A percentile compares a stretch with the other conserved stretches of the same genome.
phyloP scores from a whole-genome alignment of 108 stramenopile genomes.

The Chaetoceros muelleri region DNA sequence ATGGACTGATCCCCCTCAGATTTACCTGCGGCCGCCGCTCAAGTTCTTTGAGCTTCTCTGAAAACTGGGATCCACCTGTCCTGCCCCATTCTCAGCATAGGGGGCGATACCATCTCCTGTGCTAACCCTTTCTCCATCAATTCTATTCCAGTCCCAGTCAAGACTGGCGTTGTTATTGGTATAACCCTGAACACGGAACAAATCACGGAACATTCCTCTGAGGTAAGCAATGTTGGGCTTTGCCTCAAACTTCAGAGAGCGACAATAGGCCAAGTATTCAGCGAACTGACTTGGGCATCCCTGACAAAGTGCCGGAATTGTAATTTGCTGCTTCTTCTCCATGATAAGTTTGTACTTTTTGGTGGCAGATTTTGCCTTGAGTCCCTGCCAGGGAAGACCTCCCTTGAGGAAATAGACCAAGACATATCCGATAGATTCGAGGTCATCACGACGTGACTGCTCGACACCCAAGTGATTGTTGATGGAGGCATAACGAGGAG shows the following conservation, averaged over 20 bases:
- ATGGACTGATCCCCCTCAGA: too few species aligned
- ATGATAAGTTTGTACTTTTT: slow-evolving; percentile 94
- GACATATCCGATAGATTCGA: slow-evolving; percentile 96
- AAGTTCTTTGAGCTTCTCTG: neutral
- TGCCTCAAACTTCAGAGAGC: slow-evolving; percentile 95
- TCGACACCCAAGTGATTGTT: slow-evolving; percentile 98
- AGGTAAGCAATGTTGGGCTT: slow-evolving; percentile 98
- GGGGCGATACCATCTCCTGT: neutral
- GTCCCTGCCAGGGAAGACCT: slow-evolving; percentile 97
- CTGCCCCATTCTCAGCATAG: neutral
- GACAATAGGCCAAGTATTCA: slow-evolving; percentile 96
- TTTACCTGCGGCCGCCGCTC: neutral
- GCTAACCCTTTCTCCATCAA: slow-evolving; percentile 31
- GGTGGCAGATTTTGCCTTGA: slow-evolving; percentile 91
- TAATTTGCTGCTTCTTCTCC: slow-evolving; percentile 90
- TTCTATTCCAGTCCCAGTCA: slow-evolving; percentile 89
- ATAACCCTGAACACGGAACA: slow-evolving; percentile 88
- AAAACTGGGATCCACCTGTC: neutral
- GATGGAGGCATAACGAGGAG: slow-evolving; percentile 95
- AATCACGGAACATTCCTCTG: slow-evolving; percentile 91
- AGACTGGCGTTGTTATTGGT: slow-evolving; percentile 81
- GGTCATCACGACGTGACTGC: slow-evolving; percentile 93
- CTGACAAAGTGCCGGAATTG: slow-evolving; percentile 90
- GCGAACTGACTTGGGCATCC: slow-evolving; percentile 96
- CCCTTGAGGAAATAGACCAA: slow-evolving; percentile 98